These are phyloP conservation scores for Spathaspora jeffriesii DNA, from an alignment of 1,139 yeast species.

Conservation along the genomic window DNA sequence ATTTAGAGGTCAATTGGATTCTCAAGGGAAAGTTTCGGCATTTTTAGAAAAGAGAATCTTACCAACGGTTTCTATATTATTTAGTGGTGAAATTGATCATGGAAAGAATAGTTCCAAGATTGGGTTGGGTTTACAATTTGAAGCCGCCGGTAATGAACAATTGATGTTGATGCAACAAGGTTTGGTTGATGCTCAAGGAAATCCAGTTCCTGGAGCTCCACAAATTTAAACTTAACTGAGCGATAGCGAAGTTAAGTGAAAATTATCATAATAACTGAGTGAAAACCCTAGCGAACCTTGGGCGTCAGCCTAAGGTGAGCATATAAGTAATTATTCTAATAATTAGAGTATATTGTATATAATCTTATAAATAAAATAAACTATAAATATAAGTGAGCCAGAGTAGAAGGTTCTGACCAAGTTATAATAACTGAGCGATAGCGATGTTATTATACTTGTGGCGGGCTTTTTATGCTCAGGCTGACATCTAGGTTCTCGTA, in stretches of 20 bases:
- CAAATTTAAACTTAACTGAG: constrained; percentile 19
- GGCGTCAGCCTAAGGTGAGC: too few relatives aligned
- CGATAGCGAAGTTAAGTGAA: too few relatives aligned
- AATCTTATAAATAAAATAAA: neutral
- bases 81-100: constrained; percentile 93
- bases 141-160: constrained; percentile 93
- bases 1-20: constrained; percentile 94
- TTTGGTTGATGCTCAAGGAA: constrained; percentile 75
- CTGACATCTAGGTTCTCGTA: too few relatives aligned
- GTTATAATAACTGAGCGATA: too few relatives aligned
- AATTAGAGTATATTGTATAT: constrained; percentile 6
- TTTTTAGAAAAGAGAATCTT: constrained; percentile 91
- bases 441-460: too few relatives aligned
- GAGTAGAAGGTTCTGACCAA: too few relatives aligned
- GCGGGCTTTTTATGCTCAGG: too few relatives aligned
- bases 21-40: constrained; percentile 88
- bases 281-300: too few relatives aligned
- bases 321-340: too few relatives aligned
- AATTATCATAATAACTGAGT: too few relatives aligned
- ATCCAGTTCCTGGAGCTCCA: constrained; percentile 79
- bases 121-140: constrained; percentile 95
- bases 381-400: too few relatives aligned
- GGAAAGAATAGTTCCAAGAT: constrained; percentile 77
- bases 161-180: constrained; percentile 78
- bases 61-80: constrained; percentile 86